Base-by-base conservation (phyloP, 2,329 filamentous ascomycete species). In the Colletotrichum tanaceti region DNA sequence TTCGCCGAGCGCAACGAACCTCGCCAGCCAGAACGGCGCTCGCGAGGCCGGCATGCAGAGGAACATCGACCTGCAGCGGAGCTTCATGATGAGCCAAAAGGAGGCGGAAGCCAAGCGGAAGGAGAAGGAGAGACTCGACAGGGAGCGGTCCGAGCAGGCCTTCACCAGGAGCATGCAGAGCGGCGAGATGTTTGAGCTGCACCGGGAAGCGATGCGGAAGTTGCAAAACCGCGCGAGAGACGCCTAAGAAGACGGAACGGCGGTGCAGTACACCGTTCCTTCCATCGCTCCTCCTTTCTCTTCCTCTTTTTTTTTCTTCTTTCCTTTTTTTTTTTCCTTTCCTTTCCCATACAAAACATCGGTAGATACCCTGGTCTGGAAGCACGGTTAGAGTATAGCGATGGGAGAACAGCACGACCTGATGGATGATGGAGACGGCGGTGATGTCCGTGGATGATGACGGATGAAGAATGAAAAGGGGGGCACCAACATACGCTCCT, bases 121-220 rank as follows among this genome's bases (percentile, higher is more conserved):
- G 60, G 87, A 90, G 75, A 82, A 85, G 74, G 86, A 89, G 73
- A 83, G 85, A 63, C 80, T 83, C 49, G 87, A 86, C 57, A 86
- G 85, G 71, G 85, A 88, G 71, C 82, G 86, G 62, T 83, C 84
- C 6, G 89, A 92, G 16, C 86, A 86, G 58, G 85, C 85, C 44
- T 89, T 93, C 73, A 91, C 93, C 72, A 88, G 91, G 77, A 86
- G 88, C 72, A 96, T 97, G 91, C 85, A 93, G 62, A 89, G 87
- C 18, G 90, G 90, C 0, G 88, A 91, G 71, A 87, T 97, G 82
- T 83, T 92, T 59, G 91, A 92, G 53, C 86, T 90, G 24, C 94
- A 98, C 77, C 86, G 91, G 22, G 91, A 94, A 71, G 92, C 91
- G 1, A 86, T 98, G 87, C 85, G 91, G 71, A 90, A 85, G 77